These are phyloP conservation scores for Solioccasus polychromus DNA, from an alignment of 768 basidiomycete genomes.

Conservation along the genomic window DNA sequence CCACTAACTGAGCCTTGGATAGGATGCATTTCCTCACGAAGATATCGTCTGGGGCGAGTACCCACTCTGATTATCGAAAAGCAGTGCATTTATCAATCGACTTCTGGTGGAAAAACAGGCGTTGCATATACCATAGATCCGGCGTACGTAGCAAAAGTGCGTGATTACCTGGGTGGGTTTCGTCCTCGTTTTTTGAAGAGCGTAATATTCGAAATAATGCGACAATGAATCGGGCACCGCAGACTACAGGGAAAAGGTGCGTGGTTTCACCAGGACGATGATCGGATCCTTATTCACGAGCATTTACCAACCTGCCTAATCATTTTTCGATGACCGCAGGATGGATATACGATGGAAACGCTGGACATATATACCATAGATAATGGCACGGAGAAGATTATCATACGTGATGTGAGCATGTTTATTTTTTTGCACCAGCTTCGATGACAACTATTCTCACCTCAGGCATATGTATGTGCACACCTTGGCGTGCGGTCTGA, in stretches of 20 bases:
- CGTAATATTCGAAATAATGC: too few relatives aligned
- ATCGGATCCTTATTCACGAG: too few relatives aligned
- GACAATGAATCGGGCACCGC: background rate
- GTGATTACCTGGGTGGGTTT: conserved; percentile 73
- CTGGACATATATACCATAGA: conserved; percentile 67
- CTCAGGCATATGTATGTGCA: conserved; percentile 50
- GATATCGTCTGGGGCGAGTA: conserved; percentile 62
- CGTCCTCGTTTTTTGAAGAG: too few relatives aligned
- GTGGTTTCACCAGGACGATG: too few relatives aligned
- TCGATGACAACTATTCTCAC: background rate
- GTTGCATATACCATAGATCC: conserved; percentile 88
- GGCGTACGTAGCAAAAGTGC: conserved; percentile 66
- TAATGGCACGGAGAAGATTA: conserved; percentile 48
- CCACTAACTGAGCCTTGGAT: background rate
- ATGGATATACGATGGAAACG: conserved; percentile 85
- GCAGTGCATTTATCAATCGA: background rate
- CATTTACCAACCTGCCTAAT: background rate
- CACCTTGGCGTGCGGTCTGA: background rate
- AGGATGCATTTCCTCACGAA: conserved; percentile 33
- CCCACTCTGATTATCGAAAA: background rate
- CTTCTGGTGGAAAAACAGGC: conserved; percentile 43
- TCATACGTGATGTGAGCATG: conserved; percentile 48
- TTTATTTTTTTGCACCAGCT: background rate
- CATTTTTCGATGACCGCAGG: conserved; percentile 42
- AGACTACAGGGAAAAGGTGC: conserved; percentile 87